Percentiles rank a stretch among this genome's conserved stretches.
Conservation (phyloP, 2,329 filamentous ascomycete species). For the Colletotrichum siamense region DNA sequence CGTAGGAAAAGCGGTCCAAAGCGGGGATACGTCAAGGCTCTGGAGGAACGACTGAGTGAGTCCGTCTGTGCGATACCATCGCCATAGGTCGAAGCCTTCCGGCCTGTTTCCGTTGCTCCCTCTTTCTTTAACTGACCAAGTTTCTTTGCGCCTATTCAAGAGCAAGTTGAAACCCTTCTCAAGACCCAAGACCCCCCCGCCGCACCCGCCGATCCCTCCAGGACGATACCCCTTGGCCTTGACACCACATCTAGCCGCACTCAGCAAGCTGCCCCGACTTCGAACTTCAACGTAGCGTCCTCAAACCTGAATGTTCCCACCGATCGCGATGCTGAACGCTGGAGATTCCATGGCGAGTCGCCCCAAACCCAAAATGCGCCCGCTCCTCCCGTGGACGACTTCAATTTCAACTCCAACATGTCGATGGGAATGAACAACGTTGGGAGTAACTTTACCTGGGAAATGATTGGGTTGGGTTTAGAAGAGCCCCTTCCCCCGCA, state of each 20-base stretch:
- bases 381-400: constrained; percentile 53
- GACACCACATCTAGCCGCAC: constrained; percentile 33
- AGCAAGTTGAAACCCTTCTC: constrained; percentile 90
- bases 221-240: constrained; percentile 36
- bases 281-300: constrained; percentile 49
- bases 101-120: background rate
- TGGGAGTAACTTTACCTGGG: constrained; percentile 75
- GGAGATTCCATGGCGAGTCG: constrained; percentile 61
- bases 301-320: constrained; percentile 51
- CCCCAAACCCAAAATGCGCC: constrained; percentile 41
- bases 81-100: background rate
- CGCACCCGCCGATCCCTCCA: constrained; percentile 35
- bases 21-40: constrained; percentile 89
- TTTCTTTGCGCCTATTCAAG: constrained; percentile 45
- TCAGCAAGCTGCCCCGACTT: constrained; percentile 34
- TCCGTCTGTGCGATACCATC: background rate
- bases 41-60: constrained; percentile 92
- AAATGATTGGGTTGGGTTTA: constrained; percentile 68
- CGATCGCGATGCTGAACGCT: constrained; percentile 57
- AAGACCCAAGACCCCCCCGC: constrained; percentile 73
- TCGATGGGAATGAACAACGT: constrained; percentile 55
- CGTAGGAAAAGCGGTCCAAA: constrained; percentile 95
- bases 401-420: constrained; percentile 59
- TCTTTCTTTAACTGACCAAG: background rate
- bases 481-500: constrained; percentile 65